Evolutionary conservation across 257 asterid genomes (phyloP).

Genomic region (Solanum ossicruentum): DNA sequence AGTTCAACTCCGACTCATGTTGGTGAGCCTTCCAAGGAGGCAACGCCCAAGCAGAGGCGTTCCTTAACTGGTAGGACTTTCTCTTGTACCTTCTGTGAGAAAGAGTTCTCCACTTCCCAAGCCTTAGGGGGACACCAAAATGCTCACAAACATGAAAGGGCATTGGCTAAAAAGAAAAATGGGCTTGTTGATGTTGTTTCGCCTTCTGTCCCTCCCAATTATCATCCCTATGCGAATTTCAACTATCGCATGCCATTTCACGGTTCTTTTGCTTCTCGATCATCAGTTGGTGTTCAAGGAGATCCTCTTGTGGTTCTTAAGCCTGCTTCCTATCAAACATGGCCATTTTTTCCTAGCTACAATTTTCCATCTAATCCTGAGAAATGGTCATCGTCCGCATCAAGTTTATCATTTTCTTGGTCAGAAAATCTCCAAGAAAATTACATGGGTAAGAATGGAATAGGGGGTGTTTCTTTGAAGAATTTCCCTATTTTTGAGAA

Average conservation of each 20-base stretch:
- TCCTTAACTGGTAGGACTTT: conserved; percentile 20
- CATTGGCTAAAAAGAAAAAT: conserved; percentile 37
- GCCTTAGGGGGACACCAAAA: conserved; percentile 79
- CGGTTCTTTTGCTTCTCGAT: conserved; percentile 9
- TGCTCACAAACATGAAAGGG: conserved; percentile 64
- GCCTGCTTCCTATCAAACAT: conserved; percentile 6
- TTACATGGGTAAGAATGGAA: neutral
- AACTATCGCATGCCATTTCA: conserved; percentile 18
- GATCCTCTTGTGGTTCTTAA: conserved; percentile 29
- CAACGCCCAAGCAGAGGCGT: neutral
- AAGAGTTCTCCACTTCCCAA: conserved; percentile 57
- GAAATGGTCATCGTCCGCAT: conserved; percentile 4
- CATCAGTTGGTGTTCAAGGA: conserved; percentile 26
- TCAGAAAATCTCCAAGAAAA: neutral
- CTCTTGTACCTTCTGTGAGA: conserved; percentile 44
- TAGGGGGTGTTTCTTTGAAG: neutral
- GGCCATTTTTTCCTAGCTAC: conserved; percentile 7
- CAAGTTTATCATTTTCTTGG: conserved; percentile 2
- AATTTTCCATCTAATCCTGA: conserved; percentile 7
- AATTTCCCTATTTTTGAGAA: neutral
- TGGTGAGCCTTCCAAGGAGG: conserved; percentile 14
- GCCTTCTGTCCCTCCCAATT: conserved; percentile 20
- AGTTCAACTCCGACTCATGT: neutral
- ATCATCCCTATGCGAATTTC: conserved; percentile 8
- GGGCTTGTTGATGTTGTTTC: conserved; percentile 19